Evolutionary conservation across 495 filamentous ascomycete species (phyloP), one percentile per base, ranked within the genome.

Genomic region (Hypoxylon crocopeplum): DNA sequence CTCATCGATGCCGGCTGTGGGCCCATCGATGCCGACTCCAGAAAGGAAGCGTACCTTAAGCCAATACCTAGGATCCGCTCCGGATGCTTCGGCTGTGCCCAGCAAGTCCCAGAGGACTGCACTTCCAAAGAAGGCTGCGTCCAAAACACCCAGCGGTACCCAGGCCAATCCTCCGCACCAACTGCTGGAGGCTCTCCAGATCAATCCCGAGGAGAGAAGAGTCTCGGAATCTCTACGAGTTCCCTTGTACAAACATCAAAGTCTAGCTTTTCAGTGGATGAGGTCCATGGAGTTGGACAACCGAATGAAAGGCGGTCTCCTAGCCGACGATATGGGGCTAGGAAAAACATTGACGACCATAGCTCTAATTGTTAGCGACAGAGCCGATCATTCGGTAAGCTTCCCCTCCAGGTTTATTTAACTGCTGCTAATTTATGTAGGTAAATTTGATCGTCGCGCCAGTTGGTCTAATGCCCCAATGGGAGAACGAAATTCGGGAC

Each of bases 371-470:
- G 1, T 56, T 2, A 40, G 22, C 30, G 45, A 24, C 3, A 37
- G 20, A 25, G 13, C 38, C 7, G 16, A 38, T 1, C 11, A 16
- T 12, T 19, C 39, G 93, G 94, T 22, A 97, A 97, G 75, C 96
- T 91, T 27, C 24, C 8, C 1, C 88, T 96, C 41, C 87, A 60
- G 84, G 89, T 24, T 75, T 97, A 15, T 1, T 79, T 95, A 19
- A 88, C 96, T 56, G 79, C 90, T 3, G 80, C 67, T 75, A 59
- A 24, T 25, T 62, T 52, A 49, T 39, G 0, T 47, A 92, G 76
- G 92, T 93, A 0, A 94, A 88, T n/a, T 74, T 98, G 33, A 91
- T 98, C 39, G 79, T 98, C 37, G 89, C 88, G 1, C 93, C 93
- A 0, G 87, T 96, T n/a, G 86, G 91, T 2, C 73, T 98, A 21